Evolutionary conservation across 345 rosid species (phyloP).

Genomic region (Lepidium sativum): DNA sequence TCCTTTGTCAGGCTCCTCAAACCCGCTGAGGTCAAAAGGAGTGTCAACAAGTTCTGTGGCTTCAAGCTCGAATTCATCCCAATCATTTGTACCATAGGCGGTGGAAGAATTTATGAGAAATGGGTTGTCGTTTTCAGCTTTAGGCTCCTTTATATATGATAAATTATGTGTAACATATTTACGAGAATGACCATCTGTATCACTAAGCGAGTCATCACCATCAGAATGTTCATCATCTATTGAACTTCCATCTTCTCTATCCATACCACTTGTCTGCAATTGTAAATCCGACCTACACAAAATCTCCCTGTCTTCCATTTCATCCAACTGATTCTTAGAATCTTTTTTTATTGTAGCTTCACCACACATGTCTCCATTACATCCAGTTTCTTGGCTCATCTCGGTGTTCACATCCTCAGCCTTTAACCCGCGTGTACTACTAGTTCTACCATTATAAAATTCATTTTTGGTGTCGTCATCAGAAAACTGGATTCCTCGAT

Average conservation of each 20-base stretch:
- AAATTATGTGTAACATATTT: constrained; percentile 24
- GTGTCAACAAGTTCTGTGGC: constrained; percentile 30
- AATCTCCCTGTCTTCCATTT: constrained; percentile 11
- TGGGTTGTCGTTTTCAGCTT: constrained; percentile 39
- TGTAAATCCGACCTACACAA: constrained; percentile 18
- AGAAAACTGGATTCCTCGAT: constrained; percentile 22
- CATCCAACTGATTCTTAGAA: constrained; percentile 13
- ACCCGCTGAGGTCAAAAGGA: constrained; percentile 26
- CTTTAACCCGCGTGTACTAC: background rate
- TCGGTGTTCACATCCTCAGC: background rate
- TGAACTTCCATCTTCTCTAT: constrained; percentile 34
- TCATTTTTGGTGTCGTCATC: constrained; percentile 14
- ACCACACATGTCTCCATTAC: constrained; percentile 7
- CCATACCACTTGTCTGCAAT: constrained; percentile 10
- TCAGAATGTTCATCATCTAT: constrained; percentile 43
- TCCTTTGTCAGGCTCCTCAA: constrained; percentile 25
- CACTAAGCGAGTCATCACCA: constrained; percentile 57
- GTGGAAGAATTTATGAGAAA: constrained; percentile 60
- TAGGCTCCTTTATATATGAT: constrained; percentile 12
- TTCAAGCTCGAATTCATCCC: constrained; percentile 85
- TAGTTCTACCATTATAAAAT: constrained; percentile 4
- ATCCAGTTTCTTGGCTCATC: constrained; percentile 11
- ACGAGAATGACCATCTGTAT: constrained; percentile 41
- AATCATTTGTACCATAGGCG: constrained; percentile 85
- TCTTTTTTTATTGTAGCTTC: constrained; percentile 11